Evolutionary conservation across 352 stramenopile species (phyloP).

Genomic region (Phytophthora macrochlamydospora): DNA sequence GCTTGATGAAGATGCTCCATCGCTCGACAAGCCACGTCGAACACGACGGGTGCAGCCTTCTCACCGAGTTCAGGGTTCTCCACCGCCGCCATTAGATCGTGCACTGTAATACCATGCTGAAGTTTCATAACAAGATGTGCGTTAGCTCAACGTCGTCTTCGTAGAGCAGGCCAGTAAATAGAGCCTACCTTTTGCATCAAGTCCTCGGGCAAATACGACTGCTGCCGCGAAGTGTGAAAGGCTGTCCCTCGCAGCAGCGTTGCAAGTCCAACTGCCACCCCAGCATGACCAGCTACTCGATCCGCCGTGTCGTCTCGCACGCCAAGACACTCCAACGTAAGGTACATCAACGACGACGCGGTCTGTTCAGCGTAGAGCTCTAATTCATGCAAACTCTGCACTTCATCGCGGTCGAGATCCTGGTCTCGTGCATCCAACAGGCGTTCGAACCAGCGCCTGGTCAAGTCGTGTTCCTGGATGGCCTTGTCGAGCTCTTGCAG

Average conservation of each 20-base stretch:
- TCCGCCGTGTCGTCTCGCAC: constrained; percentile 78
- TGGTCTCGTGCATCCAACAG: constrained; percentile 89
- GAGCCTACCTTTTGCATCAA: constrained; percentile 71
- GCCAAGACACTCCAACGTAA: constrained; percentile 87
- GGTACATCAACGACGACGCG: constrained; percentile 88
- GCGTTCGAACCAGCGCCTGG: constrained; percentile 91
- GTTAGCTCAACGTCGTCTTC: neutral
- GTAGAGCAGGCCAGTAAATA: neutral
- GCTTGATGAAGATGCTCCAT: constrained; percentile 84
- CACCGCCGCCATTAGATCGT: constrained; percentile 63
- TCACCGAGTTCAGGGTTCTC: constrained; percentile 66
- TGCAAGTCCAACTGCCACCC: constrained; percentile 83
- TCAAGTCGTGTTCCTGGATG: constrained; percentile 79
- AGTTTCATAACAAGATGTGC: constrained; percentile 3
- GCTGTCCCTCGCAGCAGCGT: constrained; percentile 83
- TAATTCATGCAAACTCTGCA: constrained; percentile 69
- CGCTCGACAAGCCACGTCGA: constrained; percentile 86
- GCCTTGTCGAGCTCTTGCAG: constrained; percentile 68
- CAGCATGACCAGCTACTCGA: constrained; percentile 82
- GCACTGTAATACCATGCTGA: constrained; percentile 52
- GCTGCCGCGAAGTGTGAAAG: constrained; percentile 66
- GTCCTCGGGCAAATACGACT: constrained; percentile 85
- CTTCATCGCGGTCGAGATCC: constrained; percentile 86
- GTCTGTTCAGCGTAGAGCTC: constrained; percentile 90
- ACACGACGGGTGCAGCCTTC: constrained; percentile 84